These are phyloP conservation scores for Salisapilia sapeloensis DNA, from an alignment of 352 stramenopile genomes.

Conservation along the genomic window DNA sequence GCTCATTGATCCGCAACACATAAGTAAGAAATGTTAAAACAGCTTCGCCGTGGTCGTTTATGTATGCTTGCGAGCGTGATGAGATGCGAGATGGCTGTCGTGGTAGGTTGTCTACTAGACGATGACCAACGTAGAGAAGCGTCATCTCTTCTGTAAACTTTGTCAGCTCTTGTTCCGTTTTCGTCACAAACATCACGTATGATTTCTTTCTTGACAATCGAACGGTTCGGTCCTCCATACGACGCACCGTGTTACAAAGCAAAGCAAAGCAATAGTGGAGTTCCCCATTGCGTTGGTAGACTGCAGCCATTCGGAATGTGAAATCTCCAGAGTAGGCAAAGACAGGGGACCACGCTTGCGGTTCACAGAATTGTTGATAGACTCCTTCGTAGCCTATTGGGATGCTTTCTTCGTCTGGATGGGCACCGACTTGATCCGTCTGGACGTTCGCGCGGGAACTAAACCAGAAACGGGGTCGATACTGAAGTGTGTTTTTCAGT, in stretches of 20 bases:
- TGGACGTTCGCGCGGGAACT: too few species aligned
- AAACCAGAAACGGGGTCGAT: too few species aligned
- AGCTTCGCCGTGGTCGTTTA: constrained; percentile 34
- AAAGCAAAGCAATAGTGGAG: constrained; percentile 30
- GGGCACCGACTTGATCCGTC: too few species aligned
- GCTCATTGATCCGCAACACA: constrained; percentile 42
- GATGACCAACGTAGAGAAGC: constrained; percentile 42
- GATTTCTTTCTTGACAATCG: constrained; percentile 34
- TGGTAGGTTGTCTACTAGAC: constrained; percentile 32
- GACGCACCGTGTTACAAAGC: constrained; percentile 33
- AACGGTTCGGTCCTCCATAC: constrained; percentile 20
- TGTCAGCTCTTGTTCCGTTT: constrained; percentile 27
- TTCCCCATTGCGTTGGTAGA: constrained; percentile 16
- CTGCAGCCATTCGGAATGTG: constrained; percentile 45
- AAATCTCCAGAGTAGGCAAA: constrained; percentile 65
- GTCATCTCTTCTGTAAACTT: constrained; percentile 37
- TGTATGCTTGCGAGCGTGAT: constrained; percentile 9
- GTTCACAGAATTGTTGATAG: constrained; percentile 47
- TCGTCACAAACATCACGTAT: constrained; percentile 39
- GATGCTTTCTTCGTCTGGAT: constrained; percentile 37
- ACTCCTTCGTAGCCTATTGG: constrained; percentile 44
- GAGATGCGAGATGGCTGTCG: constrained; percentile 10
- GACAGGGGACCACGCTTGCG: constrained; percentile 43
- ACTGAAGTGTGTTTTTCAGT: too few species aligned
- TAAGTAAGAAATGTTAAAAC: constrained; percentile 40